Evolutionary conservation across 1,284 basidiomycete genomes (phyloP), one percentile per base, ranked within the genome.

Genomic region (Cutaneotrichosporon mucoides): DNA sequence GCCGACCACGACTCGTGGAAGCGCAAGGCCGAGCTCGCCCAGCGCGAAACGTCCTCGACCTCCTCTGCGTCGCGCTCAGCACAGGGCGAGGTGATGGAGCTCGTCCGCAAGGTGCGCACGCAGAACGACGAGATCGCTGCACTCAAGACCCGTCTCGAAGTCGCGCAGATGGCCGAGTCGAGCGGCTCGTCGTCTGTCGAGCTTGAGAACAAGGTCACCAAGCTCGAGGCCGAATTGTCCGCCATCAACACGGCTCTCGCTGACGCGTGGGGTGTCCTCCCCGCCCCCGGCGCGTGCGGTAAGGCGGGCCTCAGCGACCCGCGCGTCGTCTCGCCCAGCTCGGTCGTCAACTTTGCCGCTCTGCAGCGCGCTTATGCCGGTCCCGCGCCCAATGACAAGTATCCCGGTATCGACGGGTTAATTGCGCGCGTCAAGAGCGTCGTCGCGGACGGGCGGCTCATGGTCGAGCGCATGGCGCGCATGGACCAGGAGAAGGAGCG

Each of bases 401-500:
- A 73, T 51, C 60, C 68, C 12, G 73, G 73, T 6, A 75, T 92
- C 43, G 87, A 90, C 58, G 85, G 84, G 34, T 89, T 93, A 65
- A 84, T 84, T 2, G 75, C 81, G n/a, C 83, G 90, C 5, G 86
- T 94, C 40, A 85, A 87, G 64, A 86, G 87, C 4, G 81, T 94
- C 57, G 82, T 93, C 53, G 80, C 83, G 46, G 92, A 94, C 75
- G 90, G 92, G 67, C 84, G 85, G 16, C 82, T 88, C 11, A 76
- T 95, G 63, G 88, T 92, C 65, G 90, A 91, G 73, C 84, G 91
- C 49, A 79, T 92, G 53, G 80, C 91, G 55, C 84, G 89, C 35
- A 89, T 90, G 67, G 90, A 89, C 1, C 86, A 89, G 73, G 89
- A 90, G 54, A 88, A 92, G 65, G 91, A 93, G 67, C 71, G 92